A percentile compares a stretch with the other conserved stretches of the same genome.
Conservation (phyloP, 192 early-diverging fungal species). For the Umbelopsis sp. region DNA sequence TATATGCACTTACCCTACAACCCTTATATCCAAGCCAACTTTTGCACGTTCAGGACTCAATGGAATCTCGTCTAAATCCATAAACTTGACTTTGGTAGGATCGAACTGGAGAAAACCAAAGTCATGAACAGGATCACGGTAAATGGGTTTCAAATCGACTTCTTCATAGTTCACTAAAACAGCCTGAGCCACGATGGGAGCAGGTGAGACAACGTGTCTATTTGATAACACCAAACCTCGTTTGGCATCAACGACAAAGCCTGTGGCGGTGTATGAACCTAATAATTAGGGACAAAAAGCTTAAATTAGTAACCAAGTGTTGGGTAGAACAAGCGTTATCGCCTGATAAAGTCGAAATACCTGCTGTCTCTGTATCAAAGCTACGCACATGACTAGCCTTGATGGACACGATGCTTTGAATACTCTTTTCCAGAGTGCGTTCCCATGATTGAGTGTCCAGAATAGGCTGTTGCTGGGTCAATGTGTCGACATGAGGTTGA, state of each 20-base stretch:
- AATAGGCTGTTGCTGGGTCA: not conserved
- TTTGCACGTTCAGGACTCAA: constrained; percentile 66
- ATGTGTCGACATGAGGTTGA: not conserved
- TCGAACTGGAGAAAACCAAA: constrained; percentile 82
- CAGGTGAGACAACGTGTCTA: constrained; percentile 76
- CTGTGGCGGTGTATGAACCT: constrained; percentile 66
- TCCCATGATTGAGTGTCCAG: constrained; percentile 54
- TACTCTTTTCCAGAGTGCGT: constrained; percentile 64
- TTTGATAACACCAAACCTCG: constrained; percentile 78
- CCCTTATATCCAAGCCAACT: constrained; percentile 74
- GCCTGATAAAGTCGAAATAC: constrained; percentile 31
- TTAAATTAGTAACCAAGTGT: not conserved
- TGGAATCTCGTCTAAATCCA: constrained; percentile 63
- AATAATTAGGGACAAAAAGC: not conserved
- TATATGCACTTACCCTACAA: constrained; percentile 58
- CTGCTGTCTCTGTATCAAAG: constrained; percentile 76
- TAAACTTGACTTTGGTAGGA: constrained; percentile 61
- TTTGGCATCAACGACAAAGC: constrained; percentile 75
- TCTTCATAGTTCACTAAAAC: constrained; percentile 75
- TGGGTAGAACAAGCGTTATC: not conserved
- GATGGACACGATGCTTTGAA: constrained; percentile 77
- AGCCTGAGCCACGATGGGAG: constrained; percentile 70
- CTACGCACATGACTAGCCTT: constrained; percentile 70
- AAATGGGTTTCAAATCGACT: constrained; percentile 70
- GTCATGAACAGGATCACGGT: constrained; percentile 83